These are phyloP conservation scores for Setomelanomma holmii DNA, from an alignment of 2,329 filamentous ascomycete species.

Conservation along the genomic window DNA sequence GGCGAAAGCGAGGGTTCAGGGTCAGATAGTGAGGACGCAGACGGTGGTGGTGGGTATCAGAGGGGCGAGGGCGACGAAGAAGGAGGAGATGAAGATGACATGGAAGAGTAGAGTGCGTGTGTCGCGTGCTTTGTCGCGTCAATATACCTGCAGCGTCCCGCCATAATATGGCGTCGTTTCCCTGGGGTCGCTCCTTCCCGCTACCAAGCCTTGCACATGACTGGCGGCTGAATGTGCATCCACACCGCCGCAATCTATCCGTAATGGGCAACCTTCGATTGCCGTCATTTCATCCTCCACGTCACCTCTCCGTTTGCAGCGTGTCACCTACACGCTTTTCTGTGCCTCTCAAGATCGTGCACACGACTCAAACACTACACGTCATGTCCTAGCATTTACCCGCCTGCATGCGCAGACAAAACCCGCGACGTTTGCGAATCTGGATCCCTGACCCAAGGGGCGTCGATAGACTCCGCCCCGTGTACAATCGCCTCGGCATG, in stretches of 20 bases:
- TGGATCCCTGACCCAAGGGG: slow-evolving; percentile 2
- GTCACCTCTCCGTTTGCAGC: neutral
- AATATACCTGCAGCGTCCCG: too few relatives aligned
- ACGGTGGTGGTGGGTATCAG: slow-evolving; percentile 40
- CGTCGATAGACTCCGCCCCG: neutral
- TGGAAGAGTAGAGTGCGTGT: slow-evolving; percentile 26
- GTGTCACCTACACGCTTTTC: neutral
- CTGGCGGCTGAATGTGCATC: slow-evolving; percentile 2
- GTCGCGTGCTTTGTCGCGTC: neutral
- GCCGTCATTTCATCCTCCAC: neutral
- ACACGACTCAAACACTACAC: slow-evolving; percentile 2
- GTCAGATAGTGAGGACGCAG: slow-evolving; percentile 44
- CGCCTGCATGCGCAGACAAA: slow-evolving; percentile 12
- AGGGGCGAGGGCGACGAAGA: slow-evolving; percentile 32
- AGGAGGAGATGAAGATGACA: slow-evolving; percentile 34
- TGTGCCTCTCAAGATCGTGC: neutral
- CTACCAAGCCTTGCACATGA: neutral
- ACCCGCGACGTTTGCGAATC: slow-evolving; percentile 5
- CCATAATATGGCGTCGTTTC: too few relatives aligned
- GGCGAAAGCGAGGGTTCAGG: slow-evolving; percentile 51
- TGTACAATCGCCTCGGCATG: neutral
- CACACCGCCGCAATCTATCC: slow-evolving; percentile 1
- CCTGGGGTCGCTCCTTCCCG: neutral
- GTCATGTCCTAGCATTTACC: slow-evolving; percentile 8
- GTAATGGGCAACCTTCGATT: neutral